A percentile compares a stretch with the other conserved stretches of the same genome.
Evolutionary conservation across 345 rosid genomes (phyloP).

Genomic region (Acer negundo): DNA sequence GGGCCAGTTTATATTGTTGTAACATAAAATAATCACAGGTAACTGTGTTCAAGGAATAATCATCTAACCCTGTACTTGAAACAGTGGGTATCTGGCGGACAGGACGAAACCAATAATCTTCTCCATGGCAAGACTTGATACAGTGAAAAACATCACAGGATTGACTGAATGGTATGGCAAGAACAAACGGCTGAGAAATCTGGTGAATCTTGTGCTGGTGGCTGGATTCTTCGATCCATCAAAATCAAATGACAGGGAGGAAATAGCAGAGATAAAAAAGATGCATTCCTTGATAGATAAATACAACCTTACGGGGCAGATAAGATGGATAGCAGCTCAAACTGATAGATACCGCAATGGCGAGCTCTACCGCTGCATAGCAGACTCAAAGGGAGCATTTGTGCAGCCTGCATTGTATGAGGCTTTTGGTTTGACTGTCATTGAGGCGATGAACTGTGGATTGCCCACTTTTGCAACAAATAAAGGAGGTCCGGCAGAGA

Average conservation of each 20-base stretch:
- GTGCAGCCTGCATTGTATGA: slow-evolving; percentile 96
- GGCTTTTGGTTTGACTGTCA: slow-evolving; percentile 93
- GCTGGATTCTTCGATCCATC: slow-evolving; percentile 87
- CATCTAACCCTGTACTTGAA: slow-evolving; percentile 4
- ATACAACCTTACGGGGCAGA: slow-evolving; percentile 73
- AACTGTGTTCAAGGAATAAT: too few relatives aligned
- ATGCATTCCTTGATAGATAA: slow-evolving; percentile 78
- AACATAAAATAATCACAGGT: too few relatives aligned
- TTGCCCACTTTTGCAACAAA: slow-evolving; percentile 90
- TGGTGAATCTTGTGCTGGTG: slow-evolving; percentile 87
- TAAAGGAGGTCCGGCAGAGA: slow-evolving; percentile 97
- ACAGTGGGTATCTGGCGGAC: slow-evolving; percentile 84
- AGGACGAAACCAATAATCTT: slow-evolving; percentile 80
- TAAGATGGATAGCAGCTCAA: slow-evolving; percentile 97
- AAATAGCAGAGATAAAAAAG: slow-evolving; percentile 77
- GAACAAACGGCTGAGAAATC: slow-evolving; percentile 65
- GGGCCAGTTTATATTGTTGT: too few relatives aligned
- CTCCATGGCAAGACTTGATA: slow-evolving; percentile 98
- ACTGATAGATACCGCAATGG: slow-evolving; percentile 82
- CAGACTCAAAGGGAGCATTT: slow-evolving; percentile 90
- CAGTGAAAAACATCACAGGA: slow-evolving; percentile 85
- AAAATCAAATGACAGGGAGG: slow-evolving; percentile 86
- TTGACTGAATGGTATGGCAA: slow-evolving; percentile 93
- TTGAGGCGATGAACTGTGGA: slow-evolving; percentile 98
- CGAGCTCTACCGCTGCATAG: slow-evolving; percentile 88